Conservation (phyloP, 2,329 filamentous ascomycete species). For the Colletotrichum chrysophilum region DNA sequence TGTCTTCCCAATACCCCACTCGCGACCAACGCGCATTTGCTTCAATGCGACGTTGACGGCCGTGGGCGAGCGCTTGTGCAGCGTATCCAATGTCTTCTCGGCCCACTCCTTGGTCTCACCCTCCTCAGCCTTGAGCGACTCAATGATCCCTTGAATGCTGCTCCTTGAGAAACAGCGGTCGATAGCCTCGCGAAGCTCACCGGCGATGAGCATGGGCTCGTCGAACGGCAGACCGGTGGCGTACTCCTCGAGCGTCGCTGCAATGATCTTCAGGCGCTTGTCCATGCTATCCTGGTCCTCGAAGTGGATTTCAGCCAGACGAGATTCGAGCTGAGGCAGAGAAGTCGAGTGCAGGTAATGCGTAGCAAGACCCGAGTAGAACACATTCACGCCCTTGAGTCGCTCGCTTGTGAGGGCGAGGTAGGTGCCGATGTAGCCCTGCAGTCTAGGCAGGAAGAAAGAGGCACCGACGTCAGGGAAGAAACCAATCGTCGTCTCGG, state of each 20-base stretch:
- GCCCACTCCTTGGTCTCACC: conserved; percentile 75
- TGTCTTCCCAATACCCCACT: conserved; percentile 83
- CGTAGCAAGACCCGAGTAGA: conserved; percentile 91
- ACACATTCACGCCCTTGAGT: conserved; percentile 81
- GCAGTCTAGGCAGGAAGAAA: conserved; percentile 92
- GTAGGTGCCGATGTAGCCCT: conserved; percentile 88
- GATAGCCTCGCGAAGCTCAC: conserved; percentile 77
- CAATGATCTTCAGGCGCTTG: conserved; percentile 74
- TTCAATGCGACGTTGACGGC: conserved; percentile 83
- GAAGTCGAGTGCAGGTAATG: conserved; percentile 95
- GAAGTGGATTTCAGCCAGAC: conserved; percentile 89
- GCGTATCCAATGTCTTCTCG: conserved; percentile 73
- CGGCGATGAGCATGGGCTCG: conserved; percentile 70
- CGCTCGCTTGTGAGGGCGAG: conserved; percentile 89
- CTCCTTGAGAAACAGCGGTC: conserved; percentile 80
- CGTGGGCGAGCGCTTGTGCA: conserved; percentile 82
- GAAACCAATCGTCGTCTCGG: conserved; percentile 97
- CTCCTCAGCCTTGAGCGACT: conserved; percentile 63
- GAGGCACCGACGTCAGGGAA: conserved; percentile 97
- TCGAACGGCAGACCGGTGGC: conserved; percentile 82
- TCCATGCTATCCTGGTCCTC: conserved; percentile 71
- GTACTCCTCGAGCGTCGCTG: conserved; percentile 91
- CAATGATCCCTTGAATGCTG: conserved; percentile 72
- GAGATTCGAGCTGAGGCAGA: conserved; percentile 79
- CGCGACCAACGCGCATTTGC: conserved; percentile 77